Conservation (phyloP, 2,329 filamentous ascomycete species). For the Aspergillus viridinutans region DNA sequence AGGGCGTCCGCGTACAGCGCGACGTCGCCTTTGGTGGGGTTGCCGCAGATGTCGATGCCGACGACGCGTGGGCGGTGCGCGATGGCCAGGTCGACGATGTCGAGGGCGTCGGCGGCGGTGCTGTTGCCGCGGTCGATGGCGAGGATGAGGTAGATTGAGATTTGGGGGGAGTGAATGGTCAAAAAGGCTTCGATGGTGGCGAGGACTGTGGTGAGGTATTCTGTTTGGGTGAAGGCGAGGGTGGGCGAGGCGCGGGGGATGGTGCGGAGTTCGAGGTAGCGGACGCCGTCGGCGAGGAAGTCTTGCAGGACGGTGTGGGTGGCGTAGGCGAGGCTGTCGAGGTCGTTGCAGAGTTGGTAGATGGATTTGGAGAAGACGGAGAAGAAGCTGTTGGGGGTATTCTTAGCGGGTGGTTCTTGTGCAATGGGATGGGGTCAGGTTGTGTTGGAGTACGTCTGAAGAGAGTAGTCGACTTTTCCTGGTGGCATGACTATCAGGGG, state of each 20-base stretch:
- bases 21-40: conserved; percentile 63
- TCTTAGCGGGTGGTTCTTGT: not conserved
- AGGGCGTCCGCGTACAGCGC: conserved; percentile 61
- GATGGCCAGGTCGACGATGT: conserved; percentile 61
- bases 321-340: conserved; percentile 56
- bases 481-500: conserved; percentile 65
- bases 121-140: conserved; percentile 68
- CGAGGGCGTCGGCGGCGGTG: conserved; percentile 54
- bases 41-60: conserved; percentile 73
- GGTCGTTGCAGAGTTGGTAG: conserved; percentile 67
- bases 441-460: conserved; percentile 55
- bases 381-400: conserved; percentile 59
- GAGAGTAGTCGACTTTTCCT: conserved; percentile 67
- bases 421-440: conserved; percentile 55
- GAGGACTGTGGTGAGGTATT: conserved; percentile 65
- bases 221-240: conserved; percentile 53
- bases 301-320: conserved; percentile 62
- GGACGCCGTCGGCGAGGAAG: conserved; percentile 67
- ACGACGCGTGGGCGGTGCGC: conserved; percentile 56
- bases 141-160: conserved; percentile 66
- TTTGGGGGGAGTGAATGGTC: conserved; percentile 25
- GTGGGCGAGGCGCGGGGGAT: conserved; percentile 64
- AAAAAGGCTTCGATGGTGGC: conserved; percentile 56
- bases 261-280: conserved; percentile 75
- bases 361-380: conserved; percentile 75